phyloP scores from a whole-genome alignment of 2,329 filamentous ascomycete genomes.

The Tolypocladium paradoxum region DNA sequence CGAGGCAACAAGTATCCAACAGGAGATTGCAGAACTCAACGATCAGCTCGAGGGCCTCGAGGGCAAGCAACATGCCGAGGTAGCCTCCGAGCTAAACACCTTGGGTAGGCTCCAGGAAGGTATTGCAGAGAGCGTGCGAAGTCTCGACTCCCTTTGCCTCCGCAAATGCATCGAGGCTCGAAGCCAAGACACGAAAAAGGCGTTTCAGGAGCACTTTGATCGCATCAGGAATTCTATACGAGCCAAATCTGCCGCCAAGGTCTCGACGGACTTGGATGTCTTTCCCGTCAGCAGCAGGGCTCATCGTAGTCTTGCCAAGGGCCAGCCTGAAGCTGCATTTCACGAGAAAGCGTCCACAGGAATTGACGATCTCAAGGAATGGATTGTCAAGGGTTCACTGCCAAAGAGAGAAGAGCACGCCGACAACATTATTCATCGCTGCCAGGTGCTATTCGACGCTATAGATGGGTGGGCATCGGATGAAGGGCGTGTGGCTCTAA shows the following conservation, averaged over 20 bases:
- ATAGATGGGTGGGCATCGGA: neutral
- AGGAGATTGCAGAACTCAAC: no score
- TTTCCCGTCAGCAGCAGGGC: constrained; percentile 8
- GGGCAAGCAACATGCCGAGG: neutral
- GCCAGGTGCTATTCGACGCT: constrained; percentile 6
- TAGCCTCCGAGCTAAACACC: neutral
- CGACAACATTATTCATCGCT: constrained; percentile 1
- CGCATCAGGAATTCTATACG: neutral
- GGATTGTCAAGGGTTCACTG: constrained; percentile 3
- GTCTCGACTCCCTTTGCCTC: neutral
- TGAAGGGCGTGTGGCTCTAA: neutral
- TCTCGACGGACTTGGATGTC: neutral
- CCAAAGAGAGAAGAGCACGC: constrained; percentile 3
- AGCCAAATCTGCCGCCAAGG: no score
- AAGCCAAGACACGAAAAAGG: neutral
- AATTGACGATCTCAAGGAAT: constrained; percentile 3
- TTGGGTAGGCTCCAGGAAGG: neutral
- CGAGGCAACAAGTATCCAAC: no score
- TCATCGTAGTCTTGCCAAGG: neutral
- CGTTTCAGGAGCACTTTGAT: constrained; percentile 1
- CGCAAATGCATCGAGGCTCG: constrained; percentile 5
- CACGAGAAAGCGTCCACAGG: constrained; percentile 2
- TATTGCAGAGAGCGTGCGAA: neutral
- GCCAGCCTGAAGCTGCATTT: constrained; percentile 1
- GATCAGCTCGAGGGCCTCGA: neutral